phyloP scores from a whole-genome alignment of 345 rosid genomes.

The Camelina laxa region DNA sequence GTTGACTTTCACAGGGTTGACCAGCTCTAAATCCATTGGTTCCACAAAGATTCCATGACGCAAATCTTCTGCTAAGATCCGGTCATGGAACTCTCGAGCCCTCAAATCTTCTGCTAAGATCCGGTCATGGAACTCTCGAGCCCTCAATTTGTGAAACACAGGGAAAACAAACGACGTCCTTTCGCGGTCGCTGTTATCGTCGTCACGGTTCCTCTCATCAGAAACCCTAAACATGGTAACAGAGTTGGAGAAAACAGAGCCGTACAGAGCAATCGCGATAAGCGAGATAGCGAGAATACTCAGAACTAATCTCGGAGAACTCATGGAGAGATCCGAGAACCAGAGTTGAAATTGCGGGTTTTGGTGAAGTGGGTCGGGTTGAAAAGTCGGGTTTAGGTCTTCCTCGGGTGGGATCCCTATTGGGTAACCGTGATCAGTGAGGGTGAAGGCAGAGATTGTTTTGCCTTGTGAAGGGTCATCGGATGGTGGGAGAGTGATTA shows the following conservation, averaged over 20 bases:
- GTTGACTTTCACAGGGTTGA: slow-evolving; percentile 43
- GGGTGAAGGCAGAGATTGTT: slow-evolving; percentile 83
- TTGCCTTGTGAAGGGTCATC: slow-evolving; percentile 82
- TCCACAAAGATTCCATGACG: slow-evolving; percentile 45
- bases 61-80: slow-evolving; percentile 59
- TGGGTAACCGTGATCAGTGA: slow-evolving; percentile 52
- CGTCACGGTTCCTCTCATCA: slow-evolving; percentile 49
- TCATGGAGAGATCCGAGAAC: slow-evolving; percentile 39
- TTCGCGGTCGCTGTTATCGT: slow-evolving; percentile 18
- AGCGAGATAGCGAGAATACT: slow-evolving; percentile 61
- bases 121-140: slow-evolving; percentile 44
- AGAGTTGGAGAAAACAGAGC: slow-evolving; percentile 50
- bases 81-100: slow-evolving; percentile 41
- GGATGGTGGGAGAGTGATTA: slow-evolving; percentile 88
- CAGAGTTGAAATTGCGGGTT: slow-evolving; percentile 49
- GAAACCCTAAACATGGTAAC: slow-evolving; percentile 51
- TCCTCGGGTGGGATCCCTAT: slow-evolving; percentile 38
- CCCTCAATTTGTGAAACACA: slow-evolving; percentile 62
- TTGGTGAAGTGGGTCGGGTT: slow-evolving; percentile 47
- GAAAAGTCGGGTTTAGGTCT: slow-evolving; percentile 26
- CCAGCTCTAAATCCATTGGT: slow-evolving; percentile 39
- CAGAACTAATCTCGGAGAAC: slow-evolving; percentile 51
- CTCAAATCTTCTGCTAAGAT: slow-evolving; percentile 59
- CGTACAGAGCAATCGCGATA: slow-evolving; percentile 54
- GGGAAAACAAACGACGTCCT: slow-evolving; percentile 69